Evolutionary conservation across 495 filamentous ascomycete genomes (phyloP).

Genomic region (Aspergillus nidulans): DNA sequence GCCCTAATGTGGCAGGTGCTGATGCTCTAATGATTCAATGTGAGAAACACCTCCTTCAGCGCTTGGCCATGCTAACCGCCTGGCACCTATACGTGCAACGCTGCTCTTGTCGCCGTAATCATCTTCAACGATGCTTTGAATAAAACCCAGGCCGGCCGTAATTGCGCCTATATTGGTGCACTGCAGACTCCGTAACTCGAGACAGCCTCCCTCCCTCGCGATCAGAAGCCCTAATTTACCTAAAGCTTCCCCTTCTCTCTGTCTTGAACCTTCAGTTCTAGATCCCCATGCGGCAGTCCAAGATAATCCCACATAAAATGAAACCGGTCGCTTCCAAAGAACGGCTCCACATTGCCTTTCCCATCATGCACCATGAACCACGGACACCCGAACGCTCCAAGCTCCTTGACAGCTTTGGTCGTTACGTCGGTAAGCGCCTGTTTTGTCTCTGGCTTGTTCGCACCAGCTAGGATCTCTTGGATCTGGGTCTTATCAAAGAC

Average conservation of each 20-base stretch:
- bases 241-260: background rate
- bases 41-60: too few relatives aligned
- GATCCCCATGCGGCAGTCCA: slow-evolving; percentile 33
- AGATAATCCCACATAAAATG: slow-evolving; percentile 41
- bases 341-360: slow-evolving; percentile 57
- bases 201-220: too few relatives aligned
- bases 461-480: slow-evolving; percentile 47
- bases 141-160: too few relatives aligned
- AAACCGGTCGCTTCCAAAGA: slow-evolving; percentile 75
- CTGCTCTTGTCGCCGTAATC: too few relatives aligned
- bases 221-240: too few relatives aligned
- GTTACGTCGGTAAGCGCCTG: slow-evolving; percentile 54
- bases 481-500: slow-evolving; percentile 41
- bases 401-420: slow-evolving; percentile 49
- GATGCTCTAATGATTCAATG: too few relatives aligned
- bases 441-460: slow-evolving; percentile 51
- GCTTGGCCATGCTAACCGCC: too few relatives aligned
- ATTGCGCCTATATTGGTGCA: too few relatives aligned
- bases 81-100: too few relatives aligned
- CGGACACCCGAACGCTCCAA: slow-evolving; percentile 69
- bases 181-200: too few relatives aligned
- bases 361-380: slow-evolving; percentile 69
- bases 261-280: slow-evolving; percentile 1
- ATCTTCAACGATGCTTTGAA: too few relatives aligned
- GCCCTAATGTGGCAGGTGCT: too few relatives aligned